Evolutionary conservation across 2,329 filamentous ascomycete genomes (phyloP), one percentile per base, ranked within the genome.

Genomic region (Ampelomyces quisqualis): DNA sequence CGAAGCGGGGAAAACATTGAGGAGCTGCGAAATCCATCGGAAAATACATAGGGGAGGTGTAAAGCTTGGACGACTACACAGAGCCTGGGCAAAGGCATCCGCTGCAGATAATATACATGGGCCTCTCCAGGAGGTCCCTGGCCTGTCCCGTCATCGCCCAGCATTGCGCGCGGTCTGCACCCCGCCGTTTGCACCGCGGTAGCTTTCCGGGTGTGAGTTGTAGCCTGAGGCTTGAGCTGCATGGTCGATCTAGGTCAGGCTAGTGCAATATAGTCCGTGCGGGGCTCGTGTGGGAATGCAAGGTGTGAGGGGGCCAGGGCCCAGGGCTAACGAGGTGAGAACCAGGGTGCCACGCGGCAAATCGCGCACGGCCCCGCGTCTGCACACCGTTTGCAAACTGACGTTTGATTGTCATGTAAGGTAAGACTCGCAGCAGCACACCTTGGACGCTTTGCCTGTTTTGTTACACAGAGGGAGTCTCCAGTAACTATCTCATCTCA

Each of bases 1-100:
- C 53, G 30, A 51, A 51, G 14, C 52, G 50, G 15, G 52, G 35
- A 33, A 49, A 53, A 46, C 40, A 53, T 18, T 45, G 49, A 8
- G 43, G 24, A 27, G 37, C 28, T 20, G 48, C 35, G 17, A 39
- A 43, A 43, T 50, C 47, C 57, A 57, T 57, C 9, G 36, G 46
- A 31, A 58, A 39, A 34, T 44, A 46, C 47, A 53, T 55, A 17
- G 15, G 29, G 21, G 26, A 31, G 36, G 13, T 21, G 28, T n/a
- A 32, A 38, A 27, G 31, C 11, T 15, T 20, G 32, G 15, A 34
- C 21, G 9, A 24, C 21, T 9, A 26, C 9, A 9, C 14, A 34
- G 20, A 34, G 14, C 9, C 21, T 30, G 24, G 29, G 37, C 43
- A 46, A 43, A 18, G 45, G 41, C 43, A 49, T 20, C 32, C 29